Evolutionary conservation across 306 rosid species (phyloP).

Genomic region (Quercus suber): DNA sequence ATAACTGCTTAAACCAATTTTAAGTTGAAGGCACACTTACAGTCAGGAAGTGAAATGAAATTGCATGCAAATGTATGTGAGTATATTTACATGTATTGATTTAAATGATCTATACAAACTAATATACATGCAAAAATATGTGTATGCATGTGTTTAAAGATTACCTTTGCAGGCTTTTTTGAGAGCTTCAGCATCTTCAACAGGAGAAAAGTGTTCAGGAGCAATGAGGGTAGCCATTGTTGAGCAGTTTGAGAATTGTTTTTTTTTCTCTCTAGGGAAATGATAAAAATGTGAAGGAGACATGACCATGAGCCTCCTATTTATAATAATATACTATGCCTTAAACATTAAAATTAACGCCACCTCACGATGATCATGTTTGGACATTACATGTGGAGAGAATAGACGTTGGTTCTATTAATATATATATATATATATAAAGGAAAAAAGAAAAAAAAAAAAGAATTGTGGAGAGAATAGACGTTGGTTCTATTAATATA

Average conservation of each 20-base stretch:
- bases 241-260: not conserved
- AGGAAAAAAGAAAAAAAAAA: not conserved
- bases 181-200: slow-evolving; percentile 69
- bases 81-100: no score
- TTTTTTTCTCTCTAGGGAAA: not conserved
- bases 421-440: no score
- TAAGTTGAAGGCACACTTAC: no score
- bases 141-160: no score
- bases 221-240: slow-evolving; percentile 53
- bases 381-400: slow-evolving; percentile 7
- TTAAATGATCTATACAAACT: not conserved
- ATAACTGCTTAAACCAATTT: no score
- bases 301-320: not conserved
- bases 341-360: slow-evolving; percentile 31
- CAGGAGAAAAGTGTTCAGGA: slow-evolving; percentile 33
- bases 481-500: no score
- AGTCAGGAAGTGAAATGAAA: no score
- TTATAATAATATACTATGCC: not conserved
- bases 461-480: not conserved
- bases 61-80: no score
- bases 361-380: slow-evolving; percentile 13
- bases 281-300: not conserved
- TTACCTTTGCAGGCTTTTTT: slow-evolving; percentile 57
- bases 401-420: no score
- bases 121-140: not conserved